Evolutionary conservation across 1,284 basidiomycete genomes (phyloP).

Genomic region (Heterobasidion irregulare): DNA sequence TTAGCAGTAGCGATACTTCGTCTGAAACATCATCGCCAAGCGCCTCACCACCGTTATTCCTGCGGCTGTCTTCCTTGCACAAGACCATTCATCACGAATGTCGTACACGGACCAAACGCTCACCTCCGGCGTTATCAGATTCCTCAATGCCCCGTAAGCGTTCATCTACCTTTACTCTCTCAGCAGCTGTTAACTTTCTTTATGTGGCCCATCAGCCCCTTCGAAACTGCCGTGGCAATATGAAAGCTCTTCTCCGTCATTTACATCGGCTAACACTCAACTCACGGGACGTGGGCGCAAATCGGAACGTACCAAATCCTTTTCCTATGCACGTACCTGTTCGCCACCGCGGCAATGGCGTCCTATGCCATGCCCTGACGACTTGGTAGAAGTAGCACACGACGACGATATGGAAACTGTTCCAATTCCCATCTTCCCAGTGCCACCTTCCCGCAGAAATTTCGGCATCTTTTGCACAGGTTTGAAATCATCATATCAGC

Average conservation of each 20-base stretch:
- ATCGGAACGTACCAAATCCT: neutral
- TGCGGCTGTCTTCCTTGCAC: neutral
- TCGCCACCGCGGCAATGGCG: neutral
- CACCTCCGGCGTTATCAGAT: neutral
- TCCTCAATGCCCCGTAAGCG: constrained; percentile 3
- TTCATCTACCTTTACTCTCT: neutral
- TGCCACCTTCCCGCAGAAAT: constrained; percentile 6
- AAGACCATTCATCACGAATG: neutral
- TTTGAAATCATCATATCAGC: neutral
- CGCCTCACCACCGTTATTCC: neutral
- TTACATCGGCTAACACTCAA: neutral
- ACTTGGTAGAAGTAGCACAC: neutral
- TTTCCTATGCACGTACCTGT: neutral
- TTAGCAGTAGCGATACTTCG: constrained; percentile 3
- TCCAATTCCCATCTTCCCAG: neutral
- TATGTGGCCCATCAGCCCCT: neutral
- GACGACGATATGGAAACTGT: neutral
- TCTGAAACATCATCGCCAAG: neutral
- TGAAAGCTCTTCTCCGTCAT: neutral
- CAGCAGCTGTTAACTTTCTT: neutral
- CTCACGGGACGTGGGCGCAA: neutral
- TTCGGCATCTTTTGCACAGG: constrained; percentile 12
- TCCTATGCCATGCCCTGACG: neutral
- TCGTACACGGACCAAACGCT: neutral
- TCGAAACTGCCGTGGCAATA: neutral